Evolutionary conservation across 2,329 filamentous ascomycete species (phyloP), one percentile per base, ranked within the genome.

Genomic region (Sporothrix protearum): DNA sequence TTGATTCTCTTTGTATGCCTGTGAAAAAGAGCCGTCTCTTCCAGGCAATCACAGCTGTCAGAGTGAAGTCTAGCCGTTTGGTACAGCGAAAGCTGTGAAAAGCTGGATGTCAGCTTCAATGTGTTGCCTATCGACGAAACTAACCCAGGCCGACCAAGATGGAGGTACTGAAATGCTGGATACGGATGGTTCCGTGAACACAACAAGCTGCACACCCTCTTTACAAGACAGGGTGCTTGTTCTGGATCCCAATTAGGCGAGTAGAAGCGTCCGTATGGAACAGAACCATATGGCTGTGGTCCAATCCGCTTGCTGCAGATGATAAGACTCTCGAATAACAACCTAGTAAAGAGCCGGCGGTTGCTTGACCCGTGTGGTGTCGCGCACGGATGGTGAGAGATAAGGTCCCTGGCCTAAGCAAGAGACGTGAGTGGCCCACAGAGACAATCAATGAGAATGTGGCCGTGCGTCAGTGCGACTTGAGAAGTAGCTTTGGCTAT

Each of bases 291-390:
- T 33, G 36, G 36, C 51, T 36, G 61, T 53, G 42, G 66, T 49
- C 71, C 71, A 72, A 69, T 69, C 33, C 57, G 25, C 42, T 47
- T 36, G 71, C 12, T 42, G 71, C 67, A 66, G 67, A 72, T 71
- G 71, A 71, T 72, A 72, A 72, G 71, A 57, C 55, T n/a, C 14
- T 66, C 36, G 45, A n/a, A 45, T 28, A 51, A 49, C 14, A 66
- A 49, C 8, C 19, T 10, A 22, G 12, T 59, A 66, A 49, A 16
- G 36, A 53, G 45, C 66, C 19, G 36, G 14, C 42, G 9, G 9
- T 12, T 47, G 42, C 42, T 33, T 19, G 47, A 36, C 30, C 28
- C 47, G 53, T 30, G 45, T 33, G 16, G 25, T 39, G 63, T 69
- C 45, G 49, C 25, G 42, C 28, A 42, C 36, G 51, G 45, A 67